Percentiles rank a stretch among this genome's conserved stretches.
Evolutionary conservation across 1,284 basidiomycete genomes (phyloP).

Genomic region (Phaffia rhodozyma): DNA sequence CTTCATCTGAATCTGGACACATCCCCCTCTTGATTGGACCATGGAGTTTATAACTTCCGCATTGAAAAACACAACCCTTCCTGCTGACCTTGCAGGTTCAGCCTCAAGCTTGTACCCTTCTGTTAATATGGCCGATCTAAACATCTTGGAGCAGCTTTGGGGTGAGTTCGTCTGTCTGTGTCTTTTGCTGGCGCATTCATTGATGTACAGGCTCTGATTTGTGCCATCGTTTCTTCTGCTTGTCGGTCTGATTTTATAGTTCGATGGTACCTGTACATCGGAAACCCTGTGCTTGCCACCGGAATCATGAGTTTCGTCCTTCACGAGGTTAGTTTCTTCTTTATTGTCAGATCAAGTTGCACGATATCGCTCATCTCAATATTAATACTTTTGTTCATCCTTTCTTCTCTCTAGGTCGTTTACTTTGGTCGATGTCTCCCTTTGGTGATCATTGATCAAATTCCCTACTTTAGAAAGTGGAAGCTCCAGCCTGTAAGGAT

Average conservation of each 20-base stretch:
- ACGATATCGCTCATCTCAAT: background rate
- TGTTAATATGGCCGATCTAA: slow-evolving; percentile 17
- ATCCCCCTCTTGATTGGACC: background rate
- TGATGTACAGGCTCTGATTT: background rate
- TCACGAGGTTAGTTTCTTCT: slow-evolving; percentile 60
- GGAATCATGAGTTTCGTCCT: slow-evolving; percentile 86
- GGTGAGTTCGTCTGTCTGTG: slow-evolving; percentile 12
- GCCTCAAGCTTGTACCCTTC: slow-evolving; percentile 12
- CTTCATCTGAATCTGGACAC: too few species aligned
- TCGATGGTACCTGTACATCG: slow-evolving; percentile 68
- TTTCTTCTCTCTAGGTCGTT: slow-evolving; percentile 49
- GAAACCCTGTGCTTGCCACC: slow-evolving; percentile 86
- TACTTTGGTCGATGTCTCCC: slow-evolving; percentile 95
- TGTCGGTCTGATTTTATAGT: slow-evolving; percentile 1
- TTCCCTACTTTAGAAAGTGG: slow-evolving; percentile 88
- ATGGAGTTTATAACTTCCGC: slow-evolving; percentile 6
- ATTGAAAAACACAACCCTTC: slow-evolving; percentile 2
- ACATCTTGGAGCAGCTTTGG: slow-evolving; percentile 19
- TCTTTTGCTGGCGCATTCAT: background rate
- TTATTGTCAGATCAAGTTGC: background rate
- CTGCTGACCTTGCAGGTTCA: background rate
- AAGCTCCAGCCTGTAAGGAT: slow-evolving; percentile 65
- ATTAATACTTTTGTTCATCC: background rate
- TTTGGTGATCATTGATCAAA: slow-evolving; percentile 90
- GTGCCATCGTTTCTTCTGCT: background rate